These are phyloP conservation scores for Bacidia rubella DNA, from an alignment of 495 filamentous ascomycete genomes.

Conservation along the genomic window DNA sequence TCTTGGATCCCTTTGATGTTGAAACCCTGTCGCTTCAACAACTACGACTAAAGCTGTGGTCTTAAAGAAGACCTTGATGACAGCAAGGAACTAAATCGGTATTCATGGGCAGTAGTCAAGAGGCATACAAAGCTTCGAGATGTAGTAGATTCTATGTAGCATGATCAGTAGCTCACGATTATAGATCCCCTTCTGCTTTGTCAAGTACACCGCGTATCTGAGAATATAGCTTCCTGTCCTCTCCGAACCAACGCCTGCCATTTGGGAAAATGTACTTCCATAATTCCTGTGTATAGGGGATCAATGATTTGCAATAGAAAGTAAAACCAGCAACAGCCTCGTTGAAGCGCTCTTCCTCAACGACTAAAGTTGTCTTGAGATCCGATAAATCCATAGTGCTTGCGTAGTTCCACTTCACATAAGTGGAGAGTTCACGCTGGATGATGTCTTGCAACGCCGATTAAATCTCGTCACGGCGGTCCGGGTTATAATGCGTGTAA, in stretches of 20 bases:
- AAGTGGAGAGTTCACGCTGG: too few species aligned
- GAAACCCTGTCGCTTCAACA: too few species aligned
- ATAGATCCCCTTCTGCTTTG: conserved; percentile 2
- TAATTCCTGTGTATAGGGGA: conserved; percentile 25
- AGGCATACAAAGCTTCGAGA: too few species aligned
- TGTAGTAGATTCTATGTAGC: neutral
- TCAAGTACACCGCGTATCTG: conserved; percentile 5
- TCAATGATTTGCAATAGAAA: conserved; percentile 23
- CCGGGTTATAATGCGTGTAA: too few species aligned
- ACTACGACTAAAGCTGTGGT: too few species aligned
- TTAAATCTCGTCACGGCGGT: too few species aligned
- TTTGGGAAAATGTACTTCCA: conserved; percentile 27
- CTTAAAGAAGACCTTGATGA: too few species aligned
- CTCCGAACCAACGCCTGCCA: conserved; percentile 14
- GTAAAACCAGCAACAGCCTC: conserved; percentile 23
- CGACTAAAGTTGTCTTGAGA: conserved; percentile 19
- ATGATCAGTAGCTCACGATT: neutral
- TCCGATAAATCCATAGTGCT: conserved; percentile 11
- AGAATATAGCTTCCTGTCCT: conserved; percentile 6
- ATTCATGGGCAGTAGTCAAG: too few species aligned
- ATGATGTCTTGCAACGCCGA: too few species aligned
- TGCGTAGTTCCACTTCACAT: neutral
- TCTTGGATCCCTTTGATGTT: too few species aligned
- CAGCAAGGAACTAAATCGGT: neutral
- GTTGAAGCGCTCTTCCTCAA: conserved; percentile 25